A percentile compares a stretch with the other conserved stretches of the same genome.
Conservation (phyloP, 495 filamentous ascomycete genomes). For the Penicillium parvum region DNA sequence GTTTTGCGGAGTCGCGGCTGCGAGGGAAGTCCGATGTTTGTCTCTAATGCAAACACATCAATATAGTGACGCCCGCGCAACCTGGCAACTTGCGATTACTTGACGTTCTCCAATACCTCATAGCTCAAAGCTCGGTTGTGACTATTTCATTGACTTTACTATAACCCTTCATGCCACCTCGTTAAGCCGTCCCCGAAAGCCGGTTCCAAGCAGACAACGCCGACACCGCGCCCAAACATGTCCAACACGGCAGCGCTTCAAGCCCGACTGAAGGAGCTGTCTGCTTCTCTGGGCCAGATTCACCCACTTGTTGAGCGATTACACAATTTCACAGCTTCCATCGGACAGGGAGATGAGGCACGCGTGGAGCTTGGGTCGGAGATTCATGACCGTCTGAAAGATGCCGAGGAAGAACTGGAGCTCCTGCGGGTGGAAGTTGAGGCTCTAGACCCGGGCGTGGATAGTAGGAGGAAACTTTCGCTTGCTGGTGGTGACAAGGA, state of each 20-base stretch:
- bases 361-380: conserved; percentile 74
- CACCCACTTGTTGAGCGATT: conserved; percentile 73
- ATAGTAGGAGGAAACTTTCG: conserved; percentile 30
- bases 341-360: conserved; percentile 57
- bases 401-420: conserved; percentile 84
- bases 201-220: too few relatives aligned
- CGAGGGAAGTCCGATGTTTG: conserved; percentile 28
- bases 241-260: conserved; percentile 56
- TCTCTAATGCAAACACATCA: conserved; percentile 34
- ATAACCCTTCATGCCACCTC: too few relatives aligned
- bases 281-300: conserved; percentile 61
- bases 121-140: too few relatives aligned
- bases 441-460: conserved; percentile 49
- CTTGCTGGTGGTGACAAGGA: conserved; percentile 44
- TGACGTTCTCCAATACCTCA: not conserved
- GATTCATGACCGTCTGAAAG: conserved; percentile 77
- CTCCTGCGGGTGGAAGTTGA: conserved; percentile 72
- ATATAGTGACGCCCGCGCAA: conserved; percentile 12
- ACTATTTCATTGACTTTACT: too few relatives aligned
- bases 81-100: conserved; percentile 15
- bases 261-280: conserved; percentile 62
- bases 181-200: too few relatives aligned
- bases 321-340: conserved; percentile 59
- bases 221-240: conserved; percentile 33
- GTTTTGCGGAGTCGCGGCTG: conserved; percentile 14